Percentiles rank a stretch among this genome's conserved stretches.
phyloP scores from a whole-genome alignment of 495 filamentous ascomycete species.

The Neurospora sp. region DNA sequence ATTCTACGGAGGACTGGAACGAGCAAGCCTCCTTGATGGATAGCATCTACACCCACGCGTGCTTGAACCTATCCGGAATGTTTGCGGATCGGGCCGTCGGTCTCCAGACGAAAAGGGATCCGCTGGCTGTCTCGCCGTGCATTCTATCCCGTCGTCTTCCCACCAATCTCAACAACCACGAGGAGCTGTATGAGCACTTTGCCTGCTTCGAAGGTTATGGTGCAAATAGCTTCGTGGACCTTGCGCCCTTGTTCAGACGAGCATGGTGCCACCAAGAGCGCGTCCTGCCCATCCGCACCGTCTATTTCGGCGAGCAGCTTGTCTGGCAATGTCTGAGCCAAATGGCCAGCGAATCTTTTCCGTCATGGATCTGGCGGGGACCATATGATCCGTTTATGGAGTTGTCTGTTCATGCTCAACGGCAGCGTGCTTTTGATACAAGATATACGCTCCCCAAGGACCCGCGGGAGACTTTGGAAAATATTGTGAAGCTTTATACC shows the following conservation, averaged over 20 bases:
- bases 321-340: background rate
- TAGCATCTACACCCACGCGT: background rate
- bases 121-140: background rate
- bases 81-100: background rate
- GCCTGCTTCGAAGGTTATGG: background rate
- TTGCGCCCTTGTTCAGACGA: background rate
- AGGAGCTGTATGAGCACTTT: background rate
- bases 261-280: background rate
- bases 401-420: background rate
- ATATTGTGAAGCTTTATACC: too few species aligned
- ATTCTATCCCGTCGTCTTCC: background rate
- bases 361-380: background rate
- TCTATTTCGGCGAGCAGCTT: background rate
- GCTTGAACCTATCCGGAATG: background rate
- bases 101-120: background rate
- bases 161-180: background rate
- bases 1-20: too few species aligned
- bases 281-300: background rate
- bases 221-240: background rate
- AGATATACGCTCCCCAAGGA: too few species aligned
- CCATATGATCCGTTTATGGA: accelerated
- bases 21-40: too few species aligned
- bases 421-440: background rate
- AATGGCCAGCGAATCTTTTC: background rate
- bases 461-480: too few species aligned